These are phyloP conservation scores for Beverwykella pulmonaria DNA, from an alignment of 495 filamentous ascomycete genomes.

Conservation along the genomic window DNA sequence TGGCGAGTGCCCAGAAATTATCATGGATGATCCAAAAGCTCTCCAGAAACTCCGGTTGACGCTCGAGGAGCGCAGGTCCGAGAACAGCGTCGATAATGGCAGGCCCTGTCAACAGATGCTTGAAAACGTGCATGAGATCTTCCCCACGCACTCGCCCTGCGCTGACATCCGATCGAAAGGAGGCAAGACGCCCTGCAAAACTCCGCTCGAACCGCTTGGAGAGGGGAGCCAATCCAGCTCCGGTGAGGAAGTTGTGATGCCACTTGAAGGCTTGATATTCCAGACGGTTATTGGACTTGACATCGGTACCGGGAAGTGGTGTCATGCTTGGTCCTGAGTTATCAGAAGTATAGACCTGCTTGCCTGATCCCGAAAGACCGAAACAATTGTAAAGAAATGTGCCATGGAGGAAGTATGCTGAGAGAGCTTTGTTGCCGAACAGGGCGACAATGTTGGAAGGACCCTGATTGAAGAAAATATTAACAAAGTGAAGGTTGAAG, in stretches of 20 bases:
- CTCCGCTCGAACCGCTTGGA: background rate
- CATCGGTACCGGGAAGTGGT: background rate
- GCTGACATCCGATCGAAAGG: background rate
- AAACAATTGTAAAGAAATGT: background rate
- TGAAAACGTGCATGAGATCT: background rate
- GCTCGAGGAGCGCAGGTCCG: background rate
- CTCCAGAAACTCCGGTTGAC: background rate
- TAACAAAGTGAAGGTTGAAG: too few species aligned
- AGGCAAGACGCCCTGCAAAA: background rate
- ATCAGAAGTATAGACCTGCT: background rate
- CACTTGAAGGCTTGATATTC: background rate
- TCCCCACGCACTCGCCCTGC: background rate
- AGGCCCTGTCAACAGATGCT: background rate
- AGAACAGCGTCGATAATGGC: background rate
- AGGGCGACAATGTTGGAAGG: background rate
- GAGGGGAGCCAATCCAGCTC: background rate
- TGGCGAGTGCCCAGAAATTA: background rate
- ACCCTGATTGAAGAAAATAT: too few species aligned
- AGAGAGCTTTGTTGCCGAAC: background rate
- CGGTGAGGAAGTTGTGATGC: background rate
- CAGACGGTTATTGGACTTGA: background rate
- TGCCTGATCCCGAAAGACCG: background rate
- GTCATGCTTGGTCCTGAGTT: background rate
- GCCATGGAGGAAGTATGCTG: background rate
- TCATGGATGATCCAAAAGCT: background rate